phyloP scores from a whole-genome alignment of 2,329 filamentous ascomycete species.

The Fusarium concolor region DNA sequence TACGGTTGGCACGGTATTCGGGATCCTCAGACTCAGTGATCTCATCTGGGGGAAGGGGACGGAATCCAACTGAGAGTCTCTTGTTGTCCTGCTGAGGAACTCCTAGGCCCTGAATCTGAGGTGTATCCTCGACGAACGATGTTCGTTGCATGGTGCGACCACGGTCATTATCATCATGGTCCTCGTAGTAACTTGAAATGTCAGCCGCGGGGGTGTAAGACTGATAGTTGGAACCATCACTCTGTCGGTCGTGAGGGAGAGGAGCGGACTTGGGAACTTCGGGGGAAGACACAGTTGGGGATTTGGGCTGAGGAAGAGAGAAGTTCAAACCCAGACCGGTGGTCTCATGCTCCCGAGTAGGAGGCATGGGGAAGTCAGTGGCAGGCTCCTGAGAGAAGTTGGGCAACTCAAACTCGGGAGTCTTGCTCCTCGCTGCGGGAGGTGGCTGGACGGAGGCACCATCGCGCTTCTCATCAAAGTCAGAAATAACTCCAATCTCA shows the following conservation, averaged over 20 bases:
- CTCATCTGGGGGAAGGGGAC: slow-evolving; percentile 89
- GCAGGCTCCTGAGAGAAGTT: slow-evolving; percentile 34
- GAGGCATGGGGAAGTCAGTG: slow-evolving; percentile 42
- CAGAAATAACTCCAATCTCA: slow-evolving; percentile 53
- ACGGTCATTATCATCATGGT: slow-evolving; percentile 48
- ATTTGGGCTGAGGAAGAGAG: slow-evolving; percentile 50
- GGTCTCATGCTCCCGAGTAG: slow-evolving; percentile 44
- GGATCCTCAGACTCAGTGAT: slow-evolving; percentile 85
- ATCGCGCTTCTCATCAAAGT: slow-evolving; percentile 49
- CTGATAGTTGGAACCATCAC: slow-evolving; percentile 39
- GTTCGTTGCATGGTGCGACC: slow-evolving; percentile 52
- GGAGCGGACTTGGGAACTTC: slow-evolving; percentile 39
- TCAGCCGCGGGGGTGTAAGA: slow-evolving; percentile 43
- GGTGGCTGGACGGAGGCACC: slow-evolving; percentile 47
- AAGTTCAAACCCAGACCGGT: slow-evolving; percentile 53
- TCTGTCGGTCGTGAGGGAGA: slow-evolving; percentile 34
- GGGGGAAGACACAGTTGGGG: slow-evolving; percentile 36
- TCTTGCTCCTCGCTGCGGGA: slow-evolving; percentile 47
- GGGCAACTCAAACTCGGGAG: slow-evolving; percentile 43
- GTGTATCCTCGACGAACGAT: slow-evolving; percentile 43
- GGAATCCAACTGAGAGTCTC: slow-evolving; percentile 76
- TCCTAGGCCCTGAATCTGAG: slow-evolving; percentile 56
- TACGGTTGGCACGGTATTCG: slow-evolving; percentile 93
- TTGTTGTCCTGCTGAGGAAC: slow-evolving; percentile 67
- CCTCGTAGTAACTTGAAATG: slow-evolving; percentile 51